Percentiles rank a stretch among this genome's conserved stretches.
phyloP scores from a whole-genome alignment of 225 moss, liverwort and hornwort genomes.

The Straminergon stramineum region DNA sequence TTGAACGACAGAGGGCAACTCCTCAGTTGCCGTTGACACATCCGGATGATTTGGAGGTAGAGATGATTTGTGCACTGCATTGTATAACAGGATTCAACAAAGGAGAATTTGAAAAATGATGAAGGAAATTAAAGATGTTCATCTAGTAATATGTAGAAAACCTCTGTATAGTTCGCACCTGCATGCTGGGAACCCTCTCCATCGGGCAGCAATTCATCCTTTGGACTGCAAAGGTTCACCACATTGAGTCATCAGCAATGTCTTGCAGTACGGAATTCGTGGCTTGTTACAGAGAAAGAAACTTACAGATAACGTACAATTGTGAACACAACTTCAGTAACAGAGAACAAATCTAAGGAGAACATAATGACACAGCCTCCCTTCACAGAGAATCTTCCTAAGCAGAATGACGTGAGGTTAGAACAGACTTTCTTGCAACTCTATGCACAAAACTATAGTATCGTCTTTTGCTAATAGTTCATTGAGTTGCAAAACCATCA shows the following conservation, averaged over 20 bases:
- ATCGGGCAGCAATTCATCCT: constrained; percentile 8
- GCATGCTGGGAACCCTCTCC: constrained; percentile 4
- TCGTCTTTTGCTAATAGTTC: not conserved
- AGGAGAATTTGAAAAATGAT: not conserved
- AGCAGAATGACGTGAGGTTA: not conserved
- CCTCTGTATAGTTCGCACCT: not conserved
- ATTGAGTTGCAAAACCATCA: not conserved
- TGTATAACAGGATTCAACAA: not conserved
- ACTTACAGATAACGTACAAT: not conserved
- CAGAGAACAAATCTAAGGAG: not conserved
- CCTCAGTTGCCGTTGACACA: not conserved
- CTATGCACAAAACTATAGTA: not conserved
- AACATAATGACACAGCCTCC: not conserved
- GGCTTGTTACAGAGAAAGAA: not conserved
- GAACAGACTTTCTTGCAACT: not conserved
- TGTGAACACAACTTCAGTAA: not conserved
- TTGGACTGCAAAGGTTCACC: constrained; percentile 4
- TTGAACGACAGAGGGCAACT: constrained; percentile 53
- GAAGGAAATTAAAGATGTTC: not conserved
- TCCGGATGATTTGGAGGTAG: not conserved
- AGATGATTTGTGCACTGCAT: constrained; percentile 14
- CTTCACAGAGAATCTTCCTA: not conserved
- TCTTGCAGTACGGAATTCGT: not conserved
- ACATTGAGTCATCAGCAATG: not conserved
- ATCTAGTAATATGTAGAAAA: not conserved